Evolutionary conservation across 192 early-diverging fungal species (phyloP).

Genomic region (Chytriomyces confervae): DNA sequence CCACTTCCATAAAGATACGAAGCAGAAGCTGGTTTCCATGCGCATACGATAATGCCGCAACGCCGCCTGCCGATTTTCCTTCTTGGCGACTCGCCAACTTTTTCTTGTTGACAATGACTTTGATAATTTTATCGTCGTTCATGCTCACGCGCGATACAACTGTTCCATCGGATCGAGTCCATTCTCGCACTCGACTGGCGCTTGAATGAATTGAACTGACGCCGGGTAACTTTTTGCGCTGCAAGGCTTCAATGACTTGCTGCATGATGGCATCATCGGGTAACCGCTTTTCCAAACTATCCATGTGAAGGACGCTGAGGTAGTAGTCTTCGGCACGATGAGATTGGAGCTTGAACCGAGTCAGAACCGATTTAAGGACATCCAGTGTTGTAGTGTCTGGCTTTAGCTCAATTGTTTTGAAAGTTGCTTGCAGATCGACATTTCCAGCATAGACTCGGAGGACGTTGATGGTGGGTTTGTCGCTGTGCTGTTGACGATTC

Average conservation of each 20-base stretch:
- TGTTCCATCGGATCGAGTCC: neutral
- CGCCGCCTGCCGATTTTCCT: neutral
- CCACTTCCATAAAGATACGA: too few species aligned
- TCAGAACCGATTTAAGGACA: constrained; percentile 37
- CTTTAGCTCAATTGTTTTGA: constrained; percentile 51
- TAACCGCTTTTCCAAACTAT: constrained; percentile 13
- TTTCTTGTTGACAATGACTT: constrained; percentile 57
- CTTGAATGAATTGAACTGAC: neutral
- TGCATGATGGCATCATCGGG: neutral
- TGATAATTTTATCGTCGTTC: constrained; percentile 56
- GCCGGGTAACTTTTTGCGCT: neutral
- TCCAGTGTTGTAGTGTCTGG: constrained; percentile 40
- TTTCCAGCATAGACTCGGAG: constrained; percentile 55
- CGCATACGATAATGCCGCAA: too few species aligned
- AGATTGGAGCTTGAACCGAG: constrained; percentile 38
- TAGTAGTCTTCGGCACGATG: constrained; percentile 44
- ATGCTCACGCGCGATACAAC: constrained; percentile 36
- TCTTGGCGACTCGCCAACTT: neutral
- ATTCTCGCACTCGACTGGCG: neutral
- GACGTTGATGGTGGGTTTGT: constrained; percentile 39
- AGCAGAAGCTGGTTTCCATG: too few species aligned
- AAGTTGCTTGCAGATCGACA: constrained; percentile 53
- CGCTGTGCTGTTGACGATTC: neutral
- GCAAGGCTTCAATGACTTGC: neutral
- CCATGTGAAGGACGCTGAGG: constrained; percentile 53